phyloP scores from a whole-genome alignment of 331 rosid species.

The Spiraea crenata region DNA sequence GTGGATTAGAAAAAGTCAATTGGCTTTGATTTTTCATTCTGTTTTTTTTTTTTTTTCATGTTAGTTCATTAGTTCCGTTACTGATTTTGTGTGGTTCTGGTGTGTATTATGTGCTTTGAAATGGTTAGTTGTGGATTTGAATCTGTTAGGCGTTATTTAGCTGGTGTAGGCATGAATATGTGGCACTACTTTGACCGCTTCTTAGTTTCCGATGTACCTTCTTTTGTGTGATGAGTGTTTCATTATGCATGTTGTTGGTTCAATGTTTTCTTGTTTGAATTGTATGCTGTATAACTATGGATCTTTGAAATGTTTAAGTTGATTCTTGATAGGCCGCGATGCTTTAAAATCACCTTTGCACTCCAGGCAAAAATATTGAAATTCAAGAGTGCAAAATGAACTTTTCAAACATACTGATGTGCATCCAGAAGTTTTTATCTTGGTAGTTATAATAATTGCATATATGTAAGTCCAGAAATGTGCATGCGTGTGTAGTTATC shows the following conservation, averaged over 20 bases:
- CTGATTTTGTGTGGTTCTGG: neutral
- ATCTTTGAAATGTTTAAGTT: neutral
- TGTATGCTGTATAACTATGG: neutral
- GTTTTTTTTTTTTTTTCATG: neutral
- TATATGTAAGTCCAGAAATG: neutral
- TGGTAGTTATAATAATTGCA: neutral
- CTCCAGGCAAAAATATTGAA: too few relatives aligned
- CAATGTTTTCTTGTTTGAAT: neutral
- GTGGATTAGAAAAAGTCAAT: neutral
- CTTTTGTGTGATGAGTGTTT: neutral
- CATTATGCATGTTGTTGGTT: neutral
- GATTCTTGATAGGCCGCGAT: neutral
- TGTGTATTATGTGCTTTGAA: neutral
- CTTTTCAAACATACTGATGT: neutral
- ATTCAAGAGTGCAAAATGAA: neutral
- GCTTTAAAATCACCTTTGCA: neutral
- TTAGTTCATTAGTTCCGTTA: neutral
- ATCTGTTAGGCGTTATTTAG: neutral
- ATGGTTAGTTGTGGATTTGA: neutral
- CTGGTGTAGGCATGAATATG: neutral
- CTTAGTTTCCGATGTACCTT: neutral
- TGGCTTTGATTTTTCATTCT: neutral
- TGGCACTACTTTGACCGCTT: neutral
- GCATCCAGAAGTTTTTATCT: neutral
- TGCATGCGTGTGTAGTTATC: neutral